phyloP scores from a whole-genome alignment of 2,329 filamentous ascomycete genomes.

The Claviceps capensis region DNA sequence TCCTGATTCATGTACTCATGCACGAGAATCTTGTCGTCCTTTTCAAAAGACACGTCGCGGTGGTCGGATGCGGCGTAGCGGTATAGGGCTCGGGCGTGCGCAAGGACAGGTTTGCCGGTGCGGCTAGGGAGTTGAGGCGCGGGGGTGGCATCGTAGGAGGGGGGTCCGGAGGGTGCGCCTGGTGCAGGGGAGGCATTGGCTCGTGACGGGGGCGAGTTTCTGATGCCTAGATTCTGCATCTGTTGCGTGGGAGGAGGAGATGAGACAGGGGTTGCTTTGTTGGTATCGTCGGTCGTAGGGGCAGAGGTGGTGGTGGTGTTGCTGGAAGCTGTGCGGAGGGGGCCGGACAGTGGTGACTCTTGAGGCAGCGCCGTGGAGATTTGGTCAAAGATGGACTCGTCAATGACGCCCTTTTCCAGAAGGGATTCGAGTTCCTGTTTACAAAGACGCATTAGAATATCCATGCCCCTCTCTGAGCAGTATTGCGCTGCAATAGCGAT shows the following conservation, averaged over 20 bases:
- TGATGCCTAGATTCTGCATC: constrained; percentile 28
- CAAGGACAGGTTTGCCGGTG: constrained; percentile 44
- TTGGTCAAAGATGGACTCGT: constrained; percentile 57
- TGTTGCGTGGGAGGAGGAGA: constrained; percentile 17
- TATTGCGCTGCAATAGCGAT: background rate
- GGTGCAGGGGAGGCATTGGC: constrained; percentile 15
- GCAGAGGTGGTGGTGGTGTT: constrained; percentile 16
- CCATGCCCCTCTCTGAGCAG: no score
- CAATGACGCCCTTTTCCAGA: constrained; percentile 68
- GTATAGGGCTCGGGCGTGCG: constrained; percentile 70
- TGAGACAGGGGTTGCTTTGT: constrained; percentile 16
- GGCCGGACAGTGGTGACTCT: constrained; percentile 46
- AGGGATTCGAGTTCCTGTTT: constrained; percentile 79
- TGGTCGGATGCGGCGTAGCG: constrained; percentile 65
- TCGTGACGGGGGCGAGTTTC: constrained; percentile 3
- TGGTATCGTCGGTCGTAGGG: background rate
- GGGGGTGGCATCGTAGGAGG: constrained; percentile 37
- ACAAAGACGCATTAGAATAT: background rate
- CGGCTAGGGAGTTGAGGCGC: constrained; percentile 28
- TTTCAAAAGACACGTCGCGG: constrained; percentile 68
- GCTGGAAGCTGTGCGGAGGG: constrained; percentile 24
- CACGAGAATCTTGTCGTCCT: constrained; percentile 68
- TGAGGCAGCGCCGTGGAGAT: constrained; percentile 63
- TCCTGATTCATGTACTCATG: constrained; percentile 91
- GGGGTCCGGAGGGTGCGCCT: constrained; percentile 37